A percentile compares a stretch with the other conserved stretches of the same genome.
Evolutionary conservation across 2,329 filamentous ascomycete species (phyloP).

Genomic region (Acarospora socialis): DNA sequence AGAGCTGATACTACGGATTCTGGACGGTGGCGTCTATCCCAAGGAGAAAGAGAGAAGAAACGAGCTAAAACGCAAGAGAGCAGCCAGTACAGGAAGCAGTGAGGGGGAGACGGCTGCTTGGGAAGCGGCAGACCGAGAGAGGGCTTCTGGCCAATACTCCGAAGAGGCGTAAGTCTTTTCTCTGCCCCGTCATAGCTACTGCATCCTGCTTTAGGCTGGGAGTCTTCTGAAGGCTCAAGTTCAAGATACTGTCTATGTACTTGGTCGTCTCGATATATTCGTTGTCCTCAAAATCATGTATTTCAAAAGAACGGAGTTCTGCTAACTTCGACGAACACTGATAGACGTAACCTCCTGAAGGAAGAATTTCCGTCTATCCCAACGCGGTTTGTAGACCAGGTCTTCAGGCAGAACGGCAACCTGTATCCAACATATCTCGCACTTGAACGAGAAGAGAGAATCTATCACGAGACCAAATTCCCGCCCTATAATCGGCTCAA

Average conservation of each 20-base stretch:
- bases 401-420: constrained; percentile 19
- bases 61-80: constrained; percentile 24
- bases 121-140: constrained; percentile 11
- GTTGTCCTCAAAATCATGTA: no score
- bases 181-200: constrained; percentile 14
- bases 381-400: constrained; percentile 23
- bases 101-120: constrained; percentile 24
- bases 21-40: constrained; percentile 29
- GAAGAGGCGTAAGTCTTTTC: constrained; percentile 12
- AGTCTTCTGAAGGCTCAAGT: no score
- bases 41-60: constrained; percentile 25
- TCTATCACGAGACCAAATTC: constrained; percentile 1
- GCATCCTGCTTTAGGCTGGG: no score
- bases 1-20: constrained; percentile 28
- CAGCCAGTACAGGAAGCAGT: constrained; percentile 18
- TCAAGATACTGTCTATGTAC: no score
- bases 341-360: constrained; percentile 18
- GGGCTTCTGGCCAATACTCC: constrained; percentile 17
- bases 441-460: constrained; percentile 11
- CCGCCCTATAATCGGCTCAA: constrained; percentile 11
- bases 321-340: no score
- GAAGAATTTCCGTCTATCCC: constrained; percentile 26
- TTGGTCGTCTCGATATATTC: no score
- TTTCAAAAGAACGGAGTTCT: no score
- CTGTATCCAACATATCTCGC: constrained; percentile 12